A percentile compares a stretch with the other conserved stretches of the same genome.
These are phyloP conservation scores for Orbilia blumenaviensis DNA, from an alignment of 2,329 filamentous ascomycete species.

Conservation along the genomic window DNA sequence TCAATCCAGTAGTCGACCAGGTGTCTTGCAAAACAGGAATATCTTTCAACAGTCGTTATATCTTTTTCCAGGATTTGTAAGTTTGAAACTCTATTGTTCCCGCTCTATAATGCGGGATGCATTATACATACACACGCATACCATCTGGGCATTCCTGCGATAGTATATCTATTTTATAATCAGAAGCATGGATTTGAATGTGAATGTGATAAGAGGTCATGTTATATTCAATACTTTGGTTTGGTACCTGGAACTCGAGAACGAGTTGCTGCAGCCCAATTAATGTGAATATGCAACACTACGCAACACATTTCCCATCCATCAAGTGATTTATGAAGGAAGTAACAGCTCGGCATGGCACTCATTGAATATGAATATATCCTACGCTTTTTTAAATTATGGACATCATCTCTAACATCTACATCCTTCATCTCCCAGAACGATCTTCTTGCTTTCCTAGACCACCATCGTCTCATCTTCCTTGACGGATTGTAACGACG, in stretches of 20 bases:
- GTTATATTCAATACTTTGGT: not conserved
- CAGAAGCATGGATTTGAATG: not conserved
- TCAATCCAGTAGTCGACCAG: conserved; percentile 41
- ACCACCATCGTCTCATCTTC: conserved; percentile 39
- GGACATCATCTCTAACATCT: conserved; percentile 31
- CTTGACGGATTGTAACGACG: conserved; percentile 46
- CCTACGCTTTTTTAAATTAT: no score
- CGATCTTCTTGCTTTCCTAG: conserved; percentile 28
- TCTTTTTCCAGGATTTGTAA: conserved; percentile 42
- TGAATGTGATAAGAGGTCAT: not conserved
- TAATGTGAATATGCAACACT: conserved; percentile 32
- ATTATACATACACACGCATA: not conserved
- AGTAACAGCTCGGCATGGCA: not conserved
- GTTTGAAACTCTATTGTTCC: not conserved
- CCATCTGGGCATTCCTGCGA: not conserved
- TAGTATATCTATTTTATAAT: conserved; percentile 8
- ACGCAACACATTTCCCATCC: conserved; percentile 2
- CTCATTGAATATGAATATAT: not conserved
- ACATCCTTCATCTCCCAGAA: conserved; percentile 36
- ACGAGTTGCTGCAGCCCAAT: not conserved
- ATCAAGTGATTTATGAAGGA: not conserved
- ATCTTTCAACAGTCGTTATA: conserved; percentile 34
- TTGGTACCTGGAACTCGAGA: conserved; percentile 14
- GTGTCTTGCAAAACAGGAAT: conserved; percentile 39
- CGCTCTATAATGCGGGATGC: not conserved